A percentile compares a stretch with the other conserved stretches of the same genome.
Evolutionary conservation across 176 grass and related monocot genomes (phyloP).

Genomic region (Eragrostis nindensis): DNA sequence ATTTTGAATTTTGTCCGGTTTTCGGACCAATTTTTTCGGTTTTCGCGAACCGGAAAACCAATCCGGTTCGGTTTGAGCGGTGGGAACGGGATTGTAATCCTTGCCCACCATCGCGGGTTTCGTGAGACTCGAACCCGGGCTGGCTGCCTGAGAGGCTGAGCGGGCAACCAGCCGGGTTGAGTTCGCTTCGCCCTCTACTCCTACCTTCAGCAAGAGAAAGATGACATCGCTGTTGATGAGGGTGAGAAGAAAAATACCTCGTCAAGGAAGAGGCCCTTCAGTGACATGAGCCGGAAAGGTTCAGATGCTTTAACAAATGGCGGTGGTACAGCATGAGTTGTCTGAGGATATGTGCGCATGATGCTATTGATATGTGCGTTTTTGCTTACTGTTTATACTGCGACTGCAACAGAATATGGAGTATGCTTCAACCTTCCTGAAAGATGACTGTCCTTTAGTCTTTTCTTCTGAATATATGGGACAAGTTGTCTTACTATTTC

Average conservation of each 20-base stretch:
- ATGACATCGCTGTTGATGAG: constrained; percentile 39
- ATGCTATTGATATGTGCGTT: background rate
- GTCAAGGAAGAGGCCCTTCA: constrained; percentile 62
- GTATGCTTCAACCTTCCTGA: constrained; percentile 13
- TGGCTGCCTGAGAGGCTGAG: no score
- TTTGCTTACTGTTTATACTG: constrained; percentile 27
- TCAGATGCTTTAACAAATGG: constrained; percentile 44
- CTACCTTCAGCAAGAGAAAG: no score
- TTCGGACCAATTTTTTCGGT: no score
- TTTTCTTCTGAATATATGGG: constrained; percentile 13
- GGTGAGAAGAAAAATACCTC: constrained; percentile 50
- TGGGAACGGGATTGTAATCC: no score
- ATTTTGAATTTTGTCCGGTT: no score
- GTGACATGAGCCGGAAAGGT: constrained; percentile 40
- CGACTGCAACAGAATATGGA: constrained; percentile 8
- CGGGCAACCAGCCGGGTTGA: no score
- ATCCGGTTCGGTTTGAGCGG: no score
- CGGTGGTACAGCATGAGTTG: constrained; percentile 23
- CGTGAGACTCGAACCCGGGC: no score
- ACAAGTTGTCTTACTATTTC: background rate
- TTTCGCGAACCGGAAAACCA: no score
- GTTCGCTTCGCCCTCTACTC: no score
- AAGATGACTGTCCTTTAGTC: background rate
- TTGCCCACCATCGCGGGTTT: no score
- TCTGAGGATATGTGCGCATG: no score